A percentile compares a stretch with the other conserved stretches of the same genome.
Evolutionary conservation across 106 monocot genomes (phyloP).

Genomic region (Acorus calamus): DNA sequence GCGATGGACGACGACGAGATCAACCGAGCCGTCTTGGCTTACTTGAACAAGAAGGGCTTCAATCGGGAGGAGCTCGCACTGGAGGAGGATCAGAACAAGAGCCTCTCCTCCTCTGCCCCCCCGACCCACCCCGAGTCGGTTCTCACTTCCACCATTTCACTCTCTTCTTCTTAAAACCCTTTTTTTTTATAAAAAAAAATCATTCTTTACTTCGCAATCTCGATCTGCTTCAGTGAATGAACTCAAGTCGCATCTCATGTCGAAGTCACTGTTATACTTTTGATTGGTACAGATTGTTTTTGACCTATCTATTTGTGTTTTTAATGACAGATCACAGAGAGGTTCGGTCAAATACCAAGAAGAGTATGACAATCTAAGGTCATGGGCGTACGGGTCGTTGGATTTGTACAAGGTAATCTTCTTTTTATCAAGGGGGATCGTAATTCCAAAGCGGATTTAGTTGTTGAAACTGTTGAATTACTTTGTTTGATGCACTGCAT

Average conservation of each 20-base stretch:
- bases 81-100: slow-evolving; percentile 41
- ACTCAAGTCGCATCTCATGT: too few relatives aligned
- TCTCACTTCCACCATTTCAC: slow-evolving; percentile 5
- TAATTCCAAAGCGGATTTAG: background rate
- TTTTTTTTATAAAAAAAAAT: too few relatives aligned
- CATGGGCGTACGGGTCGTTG: slow-evolving; percentile 86
- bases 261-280: too few relatives aligned
- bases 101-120: slow-evolving; percentile 15
- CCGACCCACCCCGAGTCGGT: slow-evolving; percentile 1
- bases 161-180: too few relatives aligned
- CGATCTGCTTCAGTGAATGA: too few relatives aligned
- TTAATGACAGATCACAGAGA: slow-evolving; percentile 37
- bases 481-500: background rate
- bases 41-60: slow-evolving; percentile 61
- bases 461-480: background rate
- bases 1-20: slow-evolving; percentile 68
- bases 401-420: slow-evolving; percentile 85
- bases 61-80: slow-evolving; percentile 49
- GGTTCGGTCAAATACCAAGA: slow-evolving; percentile 46
- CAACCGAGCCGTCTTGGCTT: slow-evolving; percentile 47
- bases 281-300: too few relatives aligned
- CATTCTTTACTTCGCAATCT: too few relatives aligned
- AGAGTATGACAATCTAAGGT: slow-evolving; percentile 73
- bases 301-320: background rate
- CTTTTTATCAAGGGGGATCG: background rate